Base-by-base conservation (phyloP, 2,329 filamentous ascomycete species). In the Talaromyces marneffei region DNA sequence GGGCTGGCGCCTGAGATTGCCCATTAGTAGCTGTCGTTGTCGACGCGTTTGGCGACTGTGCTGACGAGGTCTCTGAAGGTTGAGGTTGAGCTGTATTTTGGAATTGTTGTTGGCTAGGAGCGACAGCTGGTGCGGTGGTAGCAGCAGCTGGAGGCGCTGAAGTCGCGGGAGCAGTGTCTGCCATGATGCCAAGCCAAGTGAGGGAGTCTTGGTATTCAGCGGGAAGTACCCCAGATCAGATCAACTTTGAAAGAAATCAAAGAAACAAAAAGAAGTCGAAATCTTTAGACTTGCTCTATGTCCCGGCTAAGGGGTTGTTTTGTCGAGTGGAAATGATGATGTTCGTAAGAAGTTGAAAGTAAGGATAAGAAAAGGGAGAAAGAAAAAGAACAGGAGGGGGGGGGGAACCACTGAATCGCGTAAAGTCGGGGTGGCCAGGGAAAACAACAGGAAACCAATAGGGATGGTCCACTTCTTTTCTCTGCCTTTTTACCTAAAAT, bases 181-280 rank as follows among this genome's bases (percentile, higher is more conserved):
- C 25, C 64, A 52, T 31, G 65, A 54, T 50, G 60, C 60, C 60
- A 64, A 60, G 50, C 55, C 72, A 69, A 70, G 71, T 70, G 68
- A 62, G 65, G 64, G 63, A 64, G 62, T 62, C 60, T 62, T 62
- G 60, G 60, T 62, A 62, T 62, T 62, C 60, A 50, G 60, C 60
- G 60, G 60, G 60, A 65, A 20, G 54, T 16, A 63, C 31, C 35
- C 53, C 52, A 46, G 42, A 61, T 53, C 37, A 37, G 65, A 35
- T 54, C 63, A 37, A 57, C 60, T 12, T 46, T 31, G 27, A 20
- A 42, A 27, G 50, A 58, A 40, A 57, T 40, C 31, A 55, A 53
- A 35, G 25, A 54, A 55, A 37, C 33, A 39, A 40, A 27, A 54
- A 18, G 25, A 55, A 18, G 31, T 23, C 23, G 46, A 16, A n/a